Conservation (phyloP, 2,329 filamentous ascomycete genomes). For the Cordyceps javanica region DNA sequence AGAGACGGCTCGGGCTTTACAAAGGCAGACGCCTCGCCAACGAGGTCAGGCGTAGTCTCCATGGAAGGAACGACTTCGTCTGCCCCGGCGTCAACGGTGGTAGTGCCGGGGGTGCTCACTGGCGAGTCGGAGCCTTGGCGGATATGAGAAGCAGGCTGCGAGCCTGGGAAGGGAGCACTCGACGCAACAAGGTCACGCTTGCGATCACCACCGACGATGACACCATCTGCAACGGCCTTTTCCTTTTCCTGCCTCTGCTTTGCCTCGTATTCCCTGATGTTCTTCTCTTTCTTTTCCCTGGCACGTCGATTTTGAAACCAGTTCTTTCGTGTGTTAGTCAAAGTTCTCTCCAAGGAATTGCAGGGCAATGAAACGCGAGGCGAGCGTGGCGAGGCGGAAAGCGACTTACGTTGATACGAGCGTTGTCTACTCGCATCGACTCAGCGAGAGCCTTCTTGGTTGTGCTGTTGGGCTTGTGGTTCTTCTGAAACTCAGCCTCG, state of each 20-base stretch:
- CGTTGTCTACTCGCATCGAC: conserved; percentile 55
- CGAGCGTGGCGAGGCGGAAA: neutral
- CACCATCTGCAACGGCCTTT: conserved; percentile 20
- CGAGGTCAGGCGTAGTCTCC: conserved; percentile 13
- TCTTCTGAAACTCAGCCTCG: conserved; percentile 56
- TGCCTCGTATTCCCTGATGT: conserved; percentile 37
- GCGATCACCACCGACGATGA: conserved; percentile 24
- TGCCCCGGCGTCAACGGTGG: neutral
- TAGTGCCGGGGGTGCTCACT: neutral
- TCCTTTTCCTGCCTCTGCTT: conserved; percentile 32
- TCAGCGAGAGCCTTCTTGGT: conserved; percentile 56
- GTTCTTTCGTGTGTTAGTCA: conserved; percentile 44
- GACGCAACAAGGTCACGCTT: conserved; percentile 34
- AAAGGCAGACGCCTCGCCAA: conserved; percentile 9
- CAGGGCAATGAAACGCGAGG: no score
- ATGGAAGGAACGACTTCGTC: conserved; percentile 8
- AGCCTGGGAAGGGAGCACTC: conserved; percentile 33
- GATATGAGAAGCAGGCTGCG: conserved; percentile 14
- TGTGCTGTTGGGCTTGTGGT: conserved; percentile 58
- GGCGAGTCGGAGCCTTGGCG: conserved; percentile 9
- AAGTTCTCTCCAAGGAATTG: neutral
- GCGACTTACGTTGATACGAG: conserved; percentile 53
- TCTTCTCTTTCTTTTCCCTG: conserved; percentile 59
- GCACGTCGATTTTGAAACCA: conserved; percentile 65
- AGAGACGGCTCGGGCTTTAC: neutral